Evolutionary conservation across 108 stramenopile species (phyloP).

Genomic region (Schizochytrium sp.): DNA sequence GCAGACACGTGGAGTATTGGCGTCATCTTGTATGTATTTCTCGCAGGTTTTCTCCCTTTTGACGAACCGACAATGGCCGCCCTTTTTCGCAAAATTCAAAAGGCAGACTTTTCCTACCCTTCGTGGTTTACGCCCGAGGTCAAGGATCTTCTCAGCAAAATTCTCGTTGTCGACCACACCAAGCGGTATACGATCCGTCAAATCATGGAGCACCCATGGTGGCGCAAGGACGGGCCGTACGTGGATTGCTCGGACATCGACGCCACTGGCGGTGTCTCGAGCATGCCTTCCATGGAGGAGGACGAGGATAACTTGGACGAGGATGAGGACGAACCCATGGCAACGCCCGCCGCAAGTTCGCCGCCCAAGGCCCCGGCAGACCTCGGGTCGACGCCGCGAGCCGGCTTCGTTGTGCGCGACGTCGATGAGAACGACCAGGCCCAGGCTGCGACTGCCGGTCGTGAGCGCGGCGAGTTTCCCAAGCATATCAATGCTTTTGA

Average conservation of each 20-base stretch:
- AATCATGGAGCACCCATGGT: conserved; percentile 46
- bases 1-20: conserved; percentile 63
- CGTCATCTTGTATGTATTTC: conserved; percentile 68
- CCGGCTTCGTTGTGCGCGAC: not conserved
- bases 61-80: conserved; percentile 59
- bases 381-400: not conserved
- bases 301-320: not conserved
- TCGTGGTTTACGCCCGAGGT: conserved; percentile 47
- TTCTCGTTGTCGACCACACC: conserved; percentile 61
- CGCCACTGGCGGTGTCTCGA: not conserved
- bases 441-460: not conserved
- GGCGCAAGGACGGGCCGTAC: conserved; percentile 15
- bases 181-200: conserved; percentile 34
- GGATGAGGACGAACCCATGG: not conserved
- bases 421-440: not conserved
- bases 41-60: conserved; percentile 70
- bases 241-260: not conserved
- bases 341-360: not conserved
- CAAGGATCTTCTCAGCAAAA: conserved; percentile 52
- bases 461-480: not conserved
- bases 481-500: conserved; percentile 23
- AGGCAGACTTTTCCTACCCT: conserved; percentile 59
- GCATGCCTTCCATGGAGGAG: not conserved
- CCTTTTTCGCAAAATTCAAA: conserved; percentile 64
- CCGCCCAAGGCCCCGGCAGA: not conserved